phyloP scores from a whole-genome alignment of 345 rosid genomes.

The Lagerstroemia speciosa region DNA sequence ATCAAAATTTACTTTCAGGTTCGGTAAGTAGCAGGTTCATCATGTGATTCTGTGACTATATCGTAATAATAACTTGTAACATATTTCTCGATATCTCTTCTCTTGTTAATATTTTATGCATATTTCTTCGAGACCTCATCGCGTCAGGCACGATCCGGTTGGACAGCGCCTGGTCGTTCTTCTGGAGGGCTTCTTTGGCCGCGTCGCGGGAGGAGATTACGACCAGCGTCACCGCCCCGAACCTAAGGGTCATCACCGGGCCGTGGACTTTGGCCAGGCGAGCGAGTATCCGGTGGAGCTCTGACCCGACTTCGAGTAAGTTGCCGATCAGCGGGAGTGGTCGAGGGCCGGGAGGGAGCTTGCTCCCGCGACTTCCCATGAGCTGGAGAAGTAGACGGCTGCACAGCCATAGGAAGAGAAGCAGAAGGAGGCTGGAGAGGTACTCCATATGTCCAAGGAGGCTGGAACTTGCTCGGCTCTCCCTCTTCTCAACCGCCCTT shows the following conservation, averaged over 20 bases:
- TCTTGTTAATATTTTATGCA: no score
- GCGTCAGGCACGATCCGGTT: slow-evolving; percentile 22
- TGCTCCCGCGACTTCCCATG: background rate
- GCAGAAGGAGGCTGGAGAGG: background rate
- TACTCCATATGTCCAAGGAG: background rate
- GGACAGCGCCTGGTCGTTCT: slow-evolving; percentile 25
- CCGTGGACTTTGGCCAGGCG: slow-evolving; percentile 30
- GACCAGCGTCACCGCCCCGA: slow-evolving; percentile 27
- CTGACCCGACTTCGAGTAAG: slow-evolving; percentile 25
- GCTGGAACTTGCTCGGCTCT: background rate
- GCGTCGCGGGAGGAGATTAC: slow-evolving; percentile 28
- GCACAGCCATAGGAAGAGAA: background rate
- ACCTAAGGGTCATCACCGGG: slow-evolving; percentile 28
- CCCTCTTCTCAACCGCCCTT: background rate
- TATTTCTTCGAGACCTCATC: slow-evolving; percentile 14
- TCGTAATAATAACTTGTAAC: no score
- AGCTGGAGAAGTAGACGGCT: background rate
- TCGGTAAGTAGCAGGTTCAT: no score
- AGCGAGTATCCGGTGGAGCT: slow-evolving; percentile 25
- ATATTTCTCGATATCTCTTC: no score
- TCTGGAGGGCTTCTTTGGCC: slow-evolving; percentile 38
- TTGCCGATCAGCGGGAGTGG: slow-evolving; percentile 33
- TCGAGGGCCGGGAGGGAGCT: slow-evolving; percentile 28
- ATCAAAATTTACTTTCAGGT: no score
- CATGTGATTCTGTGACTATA: no score